Percentiles rank a stretch among this genome's conserved stretches.
phyloP scores from a whole-genome alignment of 345 rosid genomes.

The Gossypium stocksii region DNA sequence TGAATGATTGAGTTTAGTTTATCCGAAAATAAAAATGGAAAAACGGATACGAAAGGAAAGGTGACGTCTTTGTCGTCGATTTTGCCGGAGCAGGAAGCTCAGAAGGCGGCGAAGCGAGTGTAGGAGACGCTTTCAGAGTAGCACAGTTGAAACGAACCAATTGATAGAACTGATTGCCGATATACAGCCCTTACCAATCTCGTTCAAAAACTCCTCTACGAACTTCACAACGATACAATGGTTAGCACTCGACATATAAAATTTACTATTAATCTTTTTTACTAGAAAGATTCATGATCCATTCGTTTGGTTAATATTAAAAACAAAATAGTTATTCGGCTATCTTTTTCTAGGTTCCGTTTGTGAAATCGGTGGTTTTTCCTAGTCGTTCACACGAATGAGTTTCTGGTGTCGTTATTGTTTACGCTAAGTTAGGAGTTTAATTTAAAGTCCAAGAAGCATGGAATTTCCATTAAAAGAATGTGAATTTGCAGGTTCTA shows the following conservation, averaged over 20 bases:
- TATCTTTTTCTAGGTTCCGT: slow-evolving; percentile 52
- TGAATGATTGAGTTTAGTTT: too few species aligned
- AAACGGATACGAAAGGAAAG: slow-evolving; percentile 41
- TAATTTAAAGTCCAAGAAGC: not conserved
- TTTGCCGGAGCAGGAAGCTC: slow-evolving; percentile 56
- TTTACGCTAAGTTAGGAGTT: not conserved
- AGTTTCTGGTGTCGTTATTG: slow-evolving; percentile 47
- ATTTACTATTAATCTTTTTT: not conserved
- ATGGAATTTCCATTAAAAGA: not conserved
- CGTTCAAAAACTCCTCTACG: slow-evolving; percentile 65
- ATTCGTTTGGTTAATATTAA: not conserved
- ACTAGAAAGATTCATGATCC: not conserved
- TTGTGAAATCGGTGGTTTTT: slow-evolving; percentile 77
- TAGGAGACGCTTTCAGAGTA: slow-evolving; percentile 56
- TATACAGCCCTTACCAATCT: slow-evolving; percentile 52
- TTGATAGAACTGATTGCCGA: slow-evolving; percentile 47
- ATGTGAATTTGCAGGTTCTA: slow-evolving; percentile 46
- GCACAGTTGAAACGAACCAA: slow-evolving; percentile 27
- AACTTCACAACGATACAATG: slow-evolving; percentile 74
- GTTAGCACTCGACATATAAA: slow-evolving; percentile 22
- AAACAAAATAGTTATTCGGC: not conserved
- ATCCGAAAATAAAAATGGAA: slow-evolving; percentile 2
- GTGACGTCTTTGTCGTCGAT: slow-evolving; percentile 65
- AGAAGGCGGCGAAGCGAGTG: slow-evolving; percentile 64
- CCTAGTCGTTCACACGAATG: slow-evolving; percentile 92